Percentiles rank a stretch among this genome's conserved stretches.
Conservation (phyloP, 345 rosid species). For the Dipteronia dyeriana region DNA sequence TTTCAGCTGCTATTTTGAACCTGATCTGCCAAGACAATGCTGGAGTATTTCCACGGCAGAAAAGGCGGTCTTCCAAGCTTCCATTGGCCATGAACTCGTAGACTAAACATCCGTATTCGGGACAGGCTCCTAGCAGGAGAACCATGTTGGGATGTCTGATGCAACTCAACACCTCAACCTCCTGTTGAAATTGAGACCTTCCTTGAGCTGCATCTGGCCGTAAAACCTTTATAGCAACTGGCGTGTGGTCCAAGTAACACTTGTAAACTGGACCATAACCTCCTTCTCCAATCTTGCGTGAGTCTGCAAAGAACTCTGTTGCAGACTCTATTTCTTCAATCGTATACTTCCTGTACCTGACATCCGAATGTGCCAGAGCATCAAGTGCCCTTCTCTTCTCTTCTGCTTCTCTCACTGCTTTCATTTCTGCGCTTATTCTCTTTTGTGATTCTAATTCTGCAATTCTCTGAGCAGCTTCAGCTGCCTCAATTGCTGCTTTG, state of each 20-base stretch:
- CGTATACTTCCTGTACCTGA: constrained; percentile 72
- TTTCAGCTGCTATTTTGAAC: constrained; percentile 81
- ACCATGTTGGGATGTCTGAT: constrained; percentile 94
- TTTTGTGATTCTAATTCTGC: constrained; percentile 79
- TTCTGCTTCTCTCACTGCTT: constrained; percentile 66
- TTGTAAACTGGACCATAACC: constrained; percentile 94
- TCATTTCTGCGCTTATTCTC: constrained; percentile 71
- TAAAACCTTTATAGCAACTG: constrained; percentile 81
- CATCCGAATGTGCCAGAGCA: constrained; percentile 53
- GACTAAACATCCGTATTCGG: constrained; percentile 85
- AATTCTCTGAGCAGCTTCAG: constrained; percentile 83
- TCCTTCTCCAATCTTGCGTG: constrained; percentile 87
- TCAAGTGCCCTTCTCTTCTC: constrained; percentile 68
- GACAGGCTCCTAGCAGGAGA: constrained; percentile 87
- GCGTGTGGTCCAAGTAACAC: constrained; percentile 75
- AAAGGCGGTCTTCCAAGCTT: constrained; percentile 83
- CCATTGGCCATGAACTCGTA: constrained; percentile 94
- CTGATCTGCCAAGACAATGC: constrained; percentile 82
- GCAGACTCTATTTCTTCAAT: constrained; percentile 89
- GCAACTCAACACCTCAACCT: constrained; percentile 89
- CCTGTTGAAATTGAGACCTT: constrained; percentile 90
- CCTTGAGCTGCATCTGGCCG: constrained; percentile 95
- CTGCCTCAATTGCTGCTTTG: constrained; percentile 78
- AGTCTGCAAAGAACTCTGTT: constrained; percentile 61
- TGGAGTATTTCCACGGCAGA: constrained; percentile 56